These are phyloP conservation scores for Trichosanthes truncata DNA, from an alignment of 306 rosid species.

Conservation along the genomic window DNA sequence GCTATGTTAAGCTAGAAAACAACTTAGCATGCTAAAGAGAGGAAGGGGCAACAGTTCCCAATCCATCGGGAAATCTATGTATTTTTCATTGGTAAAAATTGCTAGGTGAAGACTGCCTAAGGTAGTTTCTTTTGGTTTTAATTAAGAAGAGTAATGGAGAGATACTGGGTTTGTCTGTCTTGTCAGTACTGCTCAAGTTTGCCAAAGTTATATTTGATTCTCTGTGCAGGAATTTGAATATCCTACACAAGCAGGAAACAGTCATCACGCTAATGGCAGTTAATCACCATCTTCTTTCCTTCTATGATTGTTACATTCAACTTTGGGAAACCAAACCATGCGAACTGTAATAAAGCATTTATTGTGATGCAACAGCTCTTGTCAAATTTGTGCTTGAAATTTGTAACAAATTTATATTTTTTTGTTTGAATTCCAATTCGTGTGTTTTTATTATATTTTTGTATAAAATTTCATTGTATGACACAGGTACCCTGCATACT, in stretches of 20 bases:
- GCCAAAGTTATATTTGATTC: not conserved
- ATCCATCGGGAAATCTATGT: not conserved
- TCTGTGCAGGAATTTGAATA: slow-evolving; percentile 64
- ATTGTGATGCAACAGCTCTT: not conserved
- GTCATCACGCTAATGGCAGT: slow-evolving; percentile 59
- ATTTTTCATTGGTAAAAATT: not conserved
- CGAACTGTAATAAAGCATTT: slow-evolving; percentile 4
- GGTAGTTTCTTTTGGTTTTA: not conserved
- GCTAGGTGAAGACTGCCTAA: not conserved
- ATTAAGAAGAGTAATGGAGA: not conserved
- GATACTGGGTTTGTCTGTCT: not conserved
- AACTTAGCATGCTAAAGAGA: not conserved
- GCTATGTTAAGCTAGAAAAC: not conserved
- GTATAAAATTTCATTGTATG: slow-evolving; percentile 5
- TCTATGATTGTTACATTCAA: not conserved
- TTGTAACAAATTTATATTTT: not conserved
- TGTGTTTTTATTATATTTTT: not conserved
- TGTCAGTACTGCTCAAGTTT: not conserved
- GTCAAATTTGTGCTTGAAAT: not conserved
- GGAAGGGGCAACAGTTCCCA: not conserved
- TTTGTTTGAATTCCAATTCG: not conserved
- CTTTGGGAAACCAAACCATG: not conserved
- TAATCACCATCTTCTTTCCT: slow-evolving; percentile 11
- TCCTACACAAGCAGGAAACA: slow-evolving; percentile 52
- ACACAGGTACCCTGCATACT: slow-evolving; percentile 84